Base-by-base conservation (phyloP, 2,329 filamentous ascomycete species). In the Phyllosticta ampelicida region DNA sequence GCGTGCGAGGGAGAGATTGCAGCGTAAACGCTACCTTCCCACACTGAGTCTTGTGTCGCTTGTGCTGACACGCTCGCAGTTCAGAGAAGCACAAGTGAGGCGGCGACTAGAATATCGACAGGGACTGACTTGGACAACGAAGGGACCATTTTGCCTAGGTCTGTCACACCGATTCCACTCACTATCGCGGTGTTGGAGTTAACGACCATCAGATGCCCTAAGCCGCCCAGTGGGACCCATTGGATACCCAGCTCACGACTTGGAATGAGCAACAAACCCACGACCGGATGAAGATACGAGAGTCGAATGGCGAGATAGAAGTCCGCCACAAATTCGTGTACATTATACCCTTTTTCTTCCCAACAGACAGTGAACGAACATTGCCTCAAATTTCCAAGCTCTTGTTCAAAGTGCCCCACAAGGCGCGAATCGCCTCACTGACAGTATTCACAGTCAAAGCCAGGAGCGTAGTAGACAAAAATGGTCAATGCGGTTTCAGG, bases 1-100 rank as follows among this genome's bases (percentile, higher is more conserved):
- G 55, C 55, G n/a, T 44, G 52, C 19, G 55, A 58, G 2, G 51
- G 55, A 9, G 55, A 58, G 23, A 36, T 53, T n/a, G 36, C 30
- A 9, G 13, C 20, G 55, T 58, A 53, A 53, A 51, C 23, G 1
- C 16, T 16, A 44, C 36, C 36, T n/a, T n/a, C 36, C 4, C 36
- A 44, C 36, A 44, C 36, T 16, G 36, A n/a, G 36, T 44, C 36
- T 44, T n/a, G n/a, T 5, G 13, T n/a, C 36, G 36, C 16, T 44
- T 16, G n/a, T 44, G 13, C 36, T 44, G 36, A 44, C 36, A n/a
- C 36, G 36, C 36, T 44, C n/a, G 1, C 36, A 44, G 36, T 44
- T 16, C 36, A 16, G 36, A 44, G 13, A 44, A 44, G 36, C 36
- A n/a, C 36, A 44, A 44, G 13, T 44, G 36, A 44, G 36, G 36